These are phyloP conservation scores for Umbilicaria muhlenbergii DNA, from an alignment of 495 filamentous ascomycete genomes.

Conservation along the genomic window DNA sequence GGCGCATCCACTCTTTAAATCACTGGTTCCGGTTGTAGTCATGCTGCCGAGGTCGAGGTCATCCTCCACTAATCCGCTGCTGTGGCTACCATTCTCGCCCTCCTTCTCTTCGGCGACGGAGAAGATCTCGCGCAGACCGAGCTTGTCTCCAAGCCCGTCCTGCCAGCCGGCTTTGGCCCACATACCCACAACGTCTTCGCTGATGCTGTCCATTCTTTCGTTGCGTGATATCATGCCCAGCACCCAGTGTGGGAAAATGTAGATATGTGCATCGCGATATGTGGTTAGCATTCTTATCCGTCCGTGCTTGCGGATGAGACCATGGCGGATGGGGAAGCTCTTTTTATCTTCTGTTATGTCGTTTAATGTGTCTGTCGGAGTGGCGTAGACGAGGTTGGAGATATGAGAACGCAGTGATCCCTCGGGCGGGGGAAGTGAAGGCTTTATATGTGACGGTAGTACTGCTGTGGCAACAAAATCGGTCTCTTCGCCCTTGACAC, in stretches of 20 bases:
- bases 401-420: constrained; percentile 47
- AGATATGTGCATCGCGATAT: constrained; percentile 80
- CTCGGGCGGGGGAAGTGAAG: constrained; percentile 36
- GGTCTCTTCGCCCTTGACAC: constrained; percentile 75
- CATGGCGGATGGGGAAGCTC: constrained; percentile 49
- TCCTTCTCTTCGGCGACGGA: constrained; percentile 17
- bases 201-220: constrained; percentile 66
- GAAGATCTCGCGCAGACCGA: constrained; percentile 55
- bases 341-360: constrained; percentile 57
- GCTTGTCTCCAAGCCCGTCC: constrained; percentile 57
- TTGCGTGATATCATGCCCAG: constrained; percentile 65
- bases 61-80: constrained; percentile 29
- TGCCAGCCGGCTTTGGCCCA: constrained; percentile 95
- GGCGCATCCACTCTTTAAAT: constrained; percentile 4
- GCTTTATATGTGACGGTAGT: constrained; percentile 31
- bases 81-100: constrained; percentile 25
- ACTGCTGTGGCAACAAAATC: constrained; percentile 72
- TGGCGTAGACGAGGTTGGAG: constrained; percentile 53
- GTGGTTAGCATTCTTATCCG: constrained; percentile 62
- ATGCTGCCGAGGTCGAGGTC: constrained; percentile 47
- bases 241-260: constrained; percentile 85
- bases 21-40: constrained; percentile 35
- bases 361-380: constrained; percentile 72
- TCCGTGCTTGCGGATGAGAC: constrained; percentile 53
- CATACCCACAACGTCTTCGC: constrained; percentile 86